These are phyloP conservation scores for Dactylellina cionopaga DNA, from an alignment of 2,329 filamentous ascomycete species.

Conservation along the genomic window DNA sequence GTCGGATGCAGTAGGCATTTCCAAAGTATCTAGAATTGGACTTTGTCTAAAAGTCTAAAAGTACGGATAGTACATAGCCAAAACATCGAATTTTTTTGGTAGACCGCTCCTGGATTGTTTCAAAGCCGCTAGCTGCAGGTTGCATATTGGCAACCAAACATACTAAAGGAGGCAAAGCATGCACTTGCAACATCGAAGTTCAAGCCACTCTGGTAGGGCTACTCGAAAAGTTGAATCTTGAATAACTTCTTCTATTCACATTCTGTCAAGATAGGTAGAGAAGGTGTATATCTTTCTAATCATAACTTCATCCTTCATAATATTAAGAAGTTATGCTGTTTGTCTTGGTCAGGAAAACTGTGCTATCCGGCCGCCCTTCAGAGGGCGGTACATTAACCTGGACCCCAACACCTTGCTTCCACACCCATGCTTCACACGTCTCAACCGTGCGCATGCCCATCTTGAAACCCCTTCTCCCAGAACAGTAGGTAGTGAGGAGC, in stretches of 20 bases:
- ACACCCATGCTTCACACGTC: slow-evolving; percentile 50
- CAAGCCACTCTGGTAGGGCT: slow-evolving; percentile 21
- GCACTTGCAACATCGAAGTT: slow-evolving; percentile 25
- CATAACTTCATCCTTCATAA: slow-evolving; percentile 21
- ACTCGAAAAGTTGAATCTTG: slow-evolving; percentile 13
- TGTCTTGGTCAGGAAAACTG: slow-evolving; percentile 8
- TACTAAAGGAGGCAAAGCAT: slow-evolving; percentile 34
- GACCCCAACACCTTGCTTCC: slow-evolving; percentile 36
- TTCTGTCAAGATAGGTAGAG: slow-evolving; percentile 13
- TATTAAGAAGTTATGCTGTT: slow-evolving; percentile 10
- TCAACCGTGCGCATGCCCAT: slow-evolving; percentile 50
- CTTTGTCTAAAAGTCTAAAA: not conserved
- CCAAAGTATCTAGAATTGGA: slow-evolving; percentile 7
- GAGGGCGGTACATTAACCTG: slow-evolving; percentile 24
- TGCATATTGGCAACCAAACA: slow-evolving; percentile 34
- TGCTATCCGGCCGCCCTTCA: slow-evolving; percentile 12
- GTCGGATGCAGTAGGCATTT: slow-evolving; percentile 24
- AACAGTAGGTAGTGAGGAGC: slow-evolving; percentile 51
- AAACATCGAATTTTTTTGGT: slow-evolving; percentile 26
- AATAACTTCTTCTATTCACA: not conserved
- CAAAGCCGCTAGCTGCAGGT: slow-evolving; percentile 46
- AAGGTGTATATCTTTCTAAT: slow-evolving; percentile 14
- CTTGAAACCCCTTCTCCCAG: slow-evolving; percentile 52
- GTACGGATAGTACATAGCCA: slow-evolving; percentile 28
- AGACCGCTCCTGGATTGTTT: slow-evolving; percentile 52